Evolutionary conservation across 2,329 filamentous ascomycete species (phyloP).

Genomic region (Diaporthe ilicicola): DNA sequence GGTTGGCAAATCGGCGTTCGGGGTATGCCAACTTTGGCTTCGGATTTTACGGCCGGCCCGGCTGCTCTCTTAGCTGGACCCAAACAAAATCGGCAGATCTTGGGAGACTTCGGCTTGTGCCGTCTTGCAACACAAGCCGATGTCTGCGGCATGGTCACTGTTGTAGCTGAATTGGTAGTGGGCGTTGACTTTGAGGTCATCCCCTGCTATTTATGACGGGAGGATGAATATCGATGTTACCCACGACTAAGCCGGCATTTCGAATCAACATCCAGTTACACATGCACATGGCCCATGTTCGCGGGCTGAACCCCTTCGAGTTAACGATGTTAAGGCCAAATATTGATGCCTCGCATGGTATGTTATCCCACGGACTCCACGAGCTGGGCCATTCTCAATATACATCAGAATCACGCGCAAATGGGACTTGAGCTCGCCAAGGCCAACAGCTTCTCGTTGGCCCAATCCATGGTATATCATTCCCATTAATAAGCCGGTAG

Average conservation of each 20-base stretch:
- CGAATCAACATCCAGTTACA: background rate
- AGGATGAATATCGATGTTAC: background rate
- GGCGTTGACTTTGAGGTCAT: background rate
- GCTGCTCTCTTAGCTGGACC: background rate
- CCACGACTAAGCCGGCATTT: background rate
- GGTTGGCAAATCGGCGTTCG: slow-evolving; percentile 10
- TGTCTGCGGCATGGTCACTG: background rate
- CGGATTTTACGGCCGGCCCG: slow-evolving; percentile 23
- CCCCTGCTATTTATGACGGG: background rate
- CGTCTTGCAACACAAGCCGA: background rate
- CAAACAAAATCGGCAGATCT: background rate
- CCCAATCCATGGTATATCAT: background rate
- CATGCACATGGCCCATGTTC: background rate
- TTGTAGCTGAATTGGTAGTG: background rate
- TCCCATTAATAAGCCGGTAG: slow-evolving; percentile 19
- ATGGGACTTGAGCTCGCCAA: background rate
- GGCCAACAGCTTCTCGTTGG: background rate
- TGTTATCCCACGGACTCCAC: background rate
- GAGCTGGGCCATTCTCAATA: background rate
- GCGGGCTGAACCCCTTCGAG: background rate
- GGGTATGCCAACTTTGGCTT: slow-evolving; percentile 12
- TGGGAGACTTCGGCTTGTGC: background rate
- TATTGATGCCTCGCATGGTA: background rate
- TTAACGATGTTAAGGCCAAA: background rate
- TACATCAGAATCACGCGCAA: background rate